Evolutionary conservation across 2,329 filamentous ascomycete species (phyloP), one percentile per base, ranked within the genome.

Genomic region (Fonsecaea pugnacius): DNA sequence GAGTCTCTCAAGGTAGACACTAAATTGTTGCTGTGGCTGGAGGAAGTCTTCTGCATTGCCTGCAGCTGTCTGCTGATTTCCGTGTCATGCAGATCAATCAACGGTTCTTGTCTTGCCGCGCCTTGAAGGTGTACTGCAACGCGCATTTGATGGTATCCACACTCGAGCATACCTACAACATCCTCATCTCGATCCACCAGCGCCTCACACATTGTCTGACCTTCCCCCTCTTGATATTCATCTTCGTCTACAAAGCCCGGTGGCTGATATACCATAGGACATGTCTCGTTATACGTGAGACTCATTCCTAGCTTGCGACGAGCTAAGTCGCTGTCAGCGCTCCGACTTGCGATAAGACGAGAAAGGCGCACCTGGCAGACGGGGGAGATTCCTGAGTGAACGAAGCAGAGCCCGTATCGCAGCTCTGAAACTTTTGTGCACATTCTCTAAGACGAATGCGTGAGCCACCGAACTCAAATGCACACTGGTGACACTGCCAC

Each of bases 251-350:
- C 62, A 58, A 70, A 70, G 6, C 68, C 66, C 12, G 48, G 36
- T 14, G 80, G 77, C 53, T 79, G 73, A 67, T 81, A 80, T 2
- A 74, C 71, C 32, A 67, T 56, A 8, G 77, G 74, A 57, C 75
- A 77, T 16, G 77, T 71, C n/a, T 79, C 73, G 2, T 74, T 78
- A 67, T 82, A 82, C 60, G 79, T 76, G 2, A 84, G 72, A 56
- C 78, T 75, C 67, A 83, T 76, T 9, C 76, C 78, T 10, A 84
- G 66, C 57, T 73, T 78, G 36, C 80, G 74, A 16, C 54, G 66
- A 24, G 60, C 64, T 68, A 33, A 24, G 14, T 14, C 8, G 5
- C 4, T 36, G 50, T 67, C 46, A 67, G 50, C 54, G 38, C 14
- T 7, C 24, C 18, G 43, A 3, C 43, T 24, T 7, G 36, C 12